A percentile compares a stretch with the other conserved stretches of the same genome.
These are phyloP conservation scores for Colletotrichum lini DNA, from an alignment of 2,329 filamentous ascomycete species.

Conservation along the genomic window DNA sequence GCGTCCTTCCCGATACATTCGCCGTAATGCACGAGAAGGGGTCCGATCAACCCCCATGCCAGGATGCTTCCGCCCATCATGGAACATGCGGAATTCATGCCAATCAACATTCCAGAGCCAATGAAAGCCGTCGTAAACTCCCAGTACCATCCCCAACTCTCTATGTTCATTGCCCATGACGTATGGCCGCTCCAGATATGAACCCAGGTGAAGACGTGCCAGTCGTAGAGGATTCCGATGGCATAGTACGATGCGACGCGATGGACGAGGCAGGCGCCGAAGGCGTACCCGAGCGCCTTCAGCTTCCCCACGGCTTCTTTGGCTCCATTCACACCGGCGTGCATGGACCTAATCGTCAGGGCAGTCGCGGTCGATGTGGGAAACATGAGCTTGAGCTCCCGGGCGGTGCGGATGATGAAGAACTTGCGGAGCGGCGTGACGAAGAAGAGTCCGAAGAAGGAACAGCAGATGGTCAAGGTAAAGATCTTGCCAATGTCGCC, in stretches of 20 bases:
- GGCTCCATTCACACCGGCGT: slow-evolving; percentile 67
- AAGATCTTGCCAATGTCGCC: slow-evolving; percentile 71
- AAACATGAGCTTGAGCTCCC: slow-evolving; percentile 72
- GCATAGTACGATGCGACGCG: slow-evolving; percentile 73
- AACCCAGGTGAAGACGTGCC: slow-evolving; percentile 68
- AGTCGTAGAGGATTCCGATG: slow-evolving; percentile 72
- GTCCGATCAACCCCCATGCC: slow-evolving; percentile 68
- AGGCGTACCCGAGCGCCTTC: slow-evolving; percentile 67
- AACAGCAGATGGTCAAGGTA: slow-evolving; percentile 72
- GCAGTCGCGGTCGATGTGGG: slow-evolving; percentile 72
- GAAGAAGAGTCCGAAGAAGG: slow-evolving; percentile 76
- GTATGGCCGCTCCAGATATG: slow-evolving; percentile 69
- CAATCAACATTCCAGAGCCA: slow-evolving; percentile 67
- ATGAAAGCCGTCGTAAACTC: slow-evolving; percentile 74
- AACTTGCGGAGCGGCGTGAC: slow-evolving; percentile 76
- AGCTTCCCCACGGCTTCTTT: slow-evolving; percentile 69
- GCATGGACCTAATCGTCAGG: slow-evolving; percentile 75
- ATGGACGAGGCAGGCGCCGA: slow-evolving; percentile 64
- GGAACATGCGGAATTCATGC: slow-evolving; percentile 69
- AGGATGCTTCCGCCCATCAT: slow-evolving; percentile 70
- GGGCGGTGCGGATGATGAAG: slow-evolving; percentile 76
- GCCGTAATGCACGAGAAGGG: slow-evolving; percentile 64
- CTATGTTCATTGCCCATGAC: slow-evolving; percentile 64
- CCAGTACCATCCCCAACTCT: slow-evolving; percentile 74
- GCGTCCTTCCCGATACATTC: slow-evolving; percentile 62